A percentile compares a stretch with the other conserved stretches of the same genome.
Evolutionary conservation across 768 basidiomycete genomes (phyloP).

Genomic region (Mycena venus): DNA sequence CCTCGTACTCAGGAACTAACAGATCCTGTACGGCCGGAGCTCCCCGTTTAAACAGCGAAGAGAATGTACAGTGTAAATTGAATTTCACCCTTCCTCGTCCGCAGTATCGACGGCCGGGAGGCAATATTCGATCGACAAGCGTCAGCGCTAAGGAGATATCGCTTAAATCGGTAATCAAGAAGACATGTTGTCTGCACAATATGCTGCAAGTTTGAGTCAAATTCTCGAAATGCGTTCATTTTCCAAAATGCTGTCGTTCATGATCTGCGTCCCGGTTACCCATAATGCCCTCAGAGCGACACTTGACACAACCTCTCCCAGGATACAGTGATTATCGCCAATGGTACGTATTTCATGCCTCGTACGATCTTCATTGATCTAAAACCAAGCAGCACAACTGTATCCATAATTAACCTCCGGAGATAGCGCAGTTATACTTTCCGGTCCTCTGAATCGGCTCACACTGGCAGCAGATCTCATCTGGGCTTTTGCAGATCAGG

Average conservation of each 20-base stretch:
- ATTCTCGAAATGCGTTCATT: too few relatives aligned
- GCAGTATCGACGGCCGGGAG: background rate
- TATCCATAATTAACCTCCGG: background rate
- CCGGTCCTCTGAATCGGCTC: conserved; percentile 14
- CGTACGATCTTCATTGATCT: conserved; percentile 10
- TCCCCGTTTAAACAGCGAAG: conserved; percentile 60
- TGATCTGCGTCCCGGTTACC: conserved; percentile 14
- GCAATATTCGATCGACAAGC: background rate
- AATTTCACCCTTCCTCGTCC: background rate
- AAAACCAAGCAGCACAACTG: background rate
- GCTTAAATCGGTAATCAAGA: background rate
- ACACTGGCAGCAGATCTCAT: conserved; percentile 23
- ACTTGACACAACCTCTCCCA: background rate
- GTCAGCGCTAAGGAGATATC: background rate
- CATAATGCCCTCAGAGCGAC: background rate
- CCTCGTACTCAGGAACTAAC: conserved; percentile 80
- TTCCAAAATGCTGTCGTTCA: conserved; percentile 19
- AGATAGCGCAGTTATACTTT: conserved; percentile 14
- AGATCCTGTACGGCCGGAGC: conserved; percentile 54
- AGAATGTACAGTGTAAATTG: too few relatives aligned
- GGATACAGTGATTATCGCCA: conserved; percentile 28
- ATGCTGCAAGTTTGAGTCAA: too few relatives aligned
- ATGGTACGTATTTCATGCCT: conserved; percentile 31
- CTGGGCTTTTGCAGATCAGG: conserved; percentile 14
- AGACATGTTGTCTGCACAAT: too few relatives aligned